Base-by-base conservation (phyloP, 257 asterid genomes). In the Marsdenia floribunda region DNA sequence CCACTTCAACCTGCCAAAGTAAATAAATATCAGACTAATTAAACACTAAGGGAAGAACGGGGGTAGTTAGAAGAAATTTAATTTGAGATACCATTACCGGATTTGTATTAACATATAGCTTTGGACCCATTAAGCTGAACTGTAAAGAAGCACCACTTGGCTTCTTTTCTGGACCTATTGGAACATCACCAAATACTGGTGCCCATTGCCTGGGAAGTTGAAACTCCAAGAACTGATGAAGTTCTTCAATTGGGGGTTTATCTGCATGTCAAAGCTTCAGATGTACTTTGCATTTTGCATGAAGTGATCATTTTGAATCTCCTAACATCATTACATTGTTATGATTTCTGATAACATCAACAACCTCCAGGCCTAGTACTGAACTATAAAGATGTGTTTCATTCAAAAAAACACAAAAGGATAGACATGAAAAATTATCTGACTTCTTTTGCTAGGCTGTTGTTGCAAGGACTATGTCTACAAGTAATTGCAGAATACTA, bases 81-180 rank as follows among this genome's bases (percentile, higher is more conserved):
- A 58, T 24, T 60, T 37, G 40, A 16, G 40, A 52, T 40, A 58
- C 35, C 40, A 35, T 46, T 84, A 90, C 96, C 89, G 82, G 87
- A 73, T 84, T 88, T 57, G 92, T 80, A 78, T 88, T 86, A 37
- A 90, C 92, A 68, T 87, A 86, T 16, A 90, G 90, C 85, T 88
- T 90, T n/a, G 96, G 94, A 44, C 96, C 96, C 92, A 89, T 86
- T 78, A 90, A 80, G 85, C 96, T 88, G 88, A 90, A 90, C 84
- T 86, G 89, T 81, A 90, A 83, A 42, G 96, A 88, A 71, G 90
- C 91, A 72, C 84, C 83, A 53, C 83, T 87, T 83, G 85, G 88
- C 82, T 87, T 90, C 80, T 87, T 81, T 57, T 90, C 92, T 21
- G 94, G 96, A 64, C 96, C 94, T 47, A 87, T 80, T 37, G 92